These are phyloP conservation scores for Diospyros lotus DNA, from an alignment of 148 eudicot genomes.

Conservation along the genomic window DNA sequence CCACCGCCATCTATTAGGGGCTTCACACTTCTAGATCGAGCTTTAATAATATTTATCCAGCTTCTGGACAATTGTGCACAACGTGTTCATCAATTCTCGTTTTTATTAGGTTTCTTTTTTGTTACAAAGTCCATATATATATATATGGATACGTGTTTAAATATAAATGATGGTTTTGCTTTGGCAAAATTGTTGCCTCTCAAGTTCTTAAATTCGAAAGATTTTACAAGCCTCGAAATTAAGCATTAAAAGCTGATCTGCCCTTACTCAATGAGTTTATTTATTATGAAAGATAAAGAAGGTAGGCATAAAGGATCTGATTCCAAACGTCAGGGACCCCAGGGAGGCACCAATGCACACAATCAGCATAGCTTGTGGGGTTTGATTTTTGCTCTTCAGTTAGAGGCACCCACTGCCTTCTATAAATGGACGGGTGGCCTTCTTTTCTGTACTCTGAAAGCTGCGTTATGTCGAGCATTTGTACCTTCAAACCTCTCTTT, in stretches of 20 bases:
- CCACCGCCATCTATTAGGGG: too few relatives aligned
- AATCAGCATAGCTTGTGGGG: constrained; percentile 51
- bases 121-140: too few relatives aligned
- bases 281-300: constrained; percentile 19
- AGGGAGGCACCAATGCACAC: constrained; percentile 63
- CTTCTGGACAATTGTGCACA: too few relatives aligned
- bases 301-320: constrained; percentile 37
- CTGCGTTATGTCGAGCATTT: constrained; percentile 72
- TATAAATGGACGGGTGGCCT: constrained; percentile 54
- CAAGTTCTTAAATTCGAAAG: background rate
- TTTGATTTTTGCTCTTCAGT: constrained; percentile 35
- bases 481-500: constrained; percentile 44
- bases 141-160: too few relatives aligned
- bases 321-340: constrained; percentile 56
- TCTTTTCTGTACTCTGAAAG: constrained; percentile 85
- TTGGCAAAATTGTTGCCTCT: background rate
- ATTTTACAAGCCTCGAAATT: background rate
- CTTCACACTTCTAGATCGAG: too few relatives aligned
- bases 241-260: too few relatives aligned
- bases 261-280: background rate
- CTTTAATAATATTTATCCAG: too few relatives aligned
- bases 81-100: too few relatives aligned
- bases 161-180: too few relatives aligned
- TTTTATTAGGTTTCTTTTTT: too few relatives aligned
- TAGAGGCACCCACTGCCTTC: constrained; percentile 42